Conservation (phyloP, 1,139 yeast species). For the Magnusiomyces suaveolens region DNA sequence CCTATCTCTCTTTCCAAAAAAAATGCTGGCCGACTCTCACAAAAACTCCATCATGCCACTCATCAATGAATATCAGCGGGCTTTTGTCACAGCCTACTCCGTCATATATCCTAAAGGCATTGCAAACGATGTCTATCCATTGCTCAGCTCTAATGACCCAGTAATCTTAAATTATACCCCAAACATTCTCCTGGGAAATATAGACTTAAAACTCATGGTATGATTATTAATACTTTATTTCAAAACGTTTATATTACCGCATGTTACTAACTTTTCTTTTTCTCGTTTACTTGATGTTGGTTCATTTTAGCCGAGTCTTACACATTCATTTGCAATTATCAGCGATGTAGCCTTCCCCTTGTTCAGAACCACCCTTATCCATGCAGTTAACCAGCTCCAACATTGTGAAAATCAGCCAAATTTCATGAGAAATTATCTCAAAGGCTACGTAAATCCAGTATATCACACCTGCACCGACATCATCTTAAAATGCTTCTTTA, state of each 20-base stretch:
- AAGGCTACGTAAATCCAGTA: conserved; percentile 3
- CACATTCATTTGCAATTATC: conserved; percentile 6
- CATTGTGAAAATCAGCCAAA: conserved; percentile 11
- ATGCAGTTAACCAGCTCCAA: conserved; percentile 12
- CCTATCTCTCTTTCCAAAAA: conserved; percentile 9
- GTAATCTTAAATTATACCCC: conserved; percentile 8
- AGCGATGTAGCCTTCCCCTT: conserved; percentile 5
- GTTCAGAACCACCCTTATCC: conserved; percentile 12
- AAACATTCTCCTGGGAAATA: conserved; percentile 14
- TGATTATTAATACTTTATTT: not conserved
- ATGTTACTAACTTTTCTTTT: not conserved
- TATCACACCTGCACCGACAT: conserved; percentile 5
- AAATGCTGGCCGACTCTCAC: conserved; percentile 2
- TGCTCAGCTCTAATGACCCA: conserved; percentile 6
- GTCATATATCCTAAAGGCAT: conserved; percentile 10
- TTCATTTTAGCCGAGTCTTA: conserved; percentile 6
- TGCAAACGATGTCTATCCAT: conserved; percentile 11
- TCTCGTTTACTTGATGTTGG: not conserved
- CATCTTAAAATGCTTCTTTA: conserved; percentile 16
- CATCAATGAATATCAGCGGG: conserved; percentile 10
- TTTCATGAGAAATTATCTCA: conserved; percentile 11
- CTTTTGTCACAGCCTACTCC: conserved; percentile 14
- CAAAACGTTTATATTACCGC: not conserved
- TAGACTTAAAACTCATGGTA: conserved; percentile 11
- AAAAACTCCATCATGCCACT: conserved; percentile 3